Evolutionary conservation across 306 rosid genomes (phyloP).

Genomic region (Castanea crenata): DNA sequence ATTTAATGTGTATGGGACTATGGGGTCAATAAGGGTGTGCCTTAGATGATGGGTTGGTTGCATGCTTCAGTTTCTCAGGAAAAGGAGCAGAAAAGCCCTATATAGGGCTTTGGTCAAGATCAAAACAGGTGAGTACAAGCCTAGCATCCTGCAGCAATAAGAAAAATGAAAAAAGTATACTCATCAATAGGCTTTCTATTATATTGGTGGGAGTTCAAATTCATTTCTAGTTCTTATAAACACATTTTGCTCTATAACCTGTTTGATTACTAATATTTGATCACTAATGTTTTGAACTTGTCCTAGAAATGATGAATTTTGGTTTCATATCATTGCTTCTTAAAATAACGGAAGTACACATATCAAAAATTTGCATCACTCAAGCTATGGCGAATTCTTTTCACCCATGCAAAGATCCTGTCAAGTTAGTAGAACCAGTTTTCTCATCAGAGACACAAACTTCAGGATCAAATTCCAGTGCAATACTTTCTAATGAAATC

Average conservation of each 20-base stretch:
- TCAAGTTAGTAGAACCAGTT: slow-evolving; percentile 7
- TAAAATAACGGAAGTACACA: slow-evolving; percentile 42
- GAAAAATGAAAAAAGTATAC: no score
- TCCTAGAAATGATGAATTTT: slow-evolving; percentile 56
- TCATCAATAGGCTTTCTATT: background rate
- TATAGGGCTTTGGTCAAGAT: slow-evolving; percentile 47
- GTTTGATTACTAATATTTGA: background rate
- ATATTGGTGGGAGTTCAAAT: background rate
- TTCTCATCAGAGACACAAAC: slow-evolving; percentile 15
- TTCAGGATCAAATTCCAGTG: slow-evolving; percentile 9
- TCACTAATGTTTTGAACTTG: background rate
- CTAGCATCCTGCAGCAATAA: background rate
- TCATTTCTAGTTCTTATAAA: background rate
- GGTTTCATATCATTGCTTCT: slow-evolving; percentile 63
- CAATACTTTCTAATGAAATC: background rate
- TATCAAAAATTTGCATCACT: slow-evolving; percentile 59
- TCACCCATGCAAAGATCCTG: slow-evolving; percentile 46
- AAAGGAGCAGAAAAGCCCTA: slow-evolving; percentile 45
- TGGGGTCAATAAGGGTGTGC: background rate
- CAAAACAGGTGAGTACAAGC: slow-evolving; percentile 44
- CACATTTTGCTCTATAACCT: background rate
- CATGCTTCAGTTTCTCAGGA: slow-evolving; percentile 39
- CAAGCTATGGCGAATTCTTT: slow-evolving; percentile 35
- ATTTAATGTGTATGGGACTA: background rate
- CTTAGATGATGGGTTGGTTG: background rate